A percentile compares a stretch with the other conserved stretches of the same genome.
Evolutionary conservation across 1,284 basidiomycete genomes (phyloP).

Genomic region (Athelia psychrophila): DNA sequence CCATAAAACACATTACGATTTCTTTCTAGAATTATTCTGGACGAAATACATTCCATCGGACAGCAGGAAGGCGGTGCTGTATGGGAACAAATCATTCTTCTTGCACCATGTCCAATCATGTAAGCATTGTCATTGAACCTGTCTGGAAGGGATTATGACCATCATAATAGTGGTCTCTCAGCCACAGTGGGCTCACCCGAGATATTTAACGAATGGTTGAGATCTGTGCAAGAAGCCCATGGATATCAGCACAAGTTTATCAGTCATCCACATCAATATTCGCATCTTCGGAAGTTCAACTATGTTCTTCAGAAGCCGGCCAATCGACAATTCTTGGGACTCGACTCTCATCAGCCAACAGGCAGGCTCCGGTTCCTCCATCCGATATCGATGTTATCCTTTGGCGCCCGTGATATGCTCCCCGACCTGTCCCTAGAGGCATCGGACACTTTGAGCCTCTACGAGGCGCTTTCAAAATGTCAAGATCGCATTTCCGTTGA

Average conservation of each 20-base stretch:
- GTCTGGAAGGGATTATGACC: background rate
- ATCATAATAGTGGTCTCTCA: conserved; percentile 51
- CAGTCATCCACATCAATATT: conserved; percentile 64
- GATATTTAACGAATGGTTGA: conserved; percentile 62
- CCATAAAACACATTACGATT: too few species aligned
- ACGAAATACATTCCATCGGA: conserved; percentile 72
- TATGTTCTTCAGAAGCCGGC: conserved; percentile 37
- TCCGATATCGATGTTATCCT: conserved; percentile 52
- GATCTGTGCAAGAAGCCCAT: conserved; percentile 55
- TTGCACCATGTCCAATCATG: conserved; percentile 70
- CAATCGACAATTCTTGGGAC: conserved; percentile 30
- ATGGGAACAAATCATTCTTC: conserved; percentile 67
- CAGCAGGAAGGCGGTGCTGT: conserved; percentile 65
- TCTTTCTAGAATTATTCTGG: conserved; percentile 58
- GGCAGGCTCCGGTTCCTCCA: conserved; percentile 52
- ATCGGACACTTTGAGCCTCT: conserved; percentile 50
- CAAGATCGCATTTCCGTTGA: conserved; percentile 19
- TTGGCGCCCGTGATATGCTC: conserved; percentile 49
- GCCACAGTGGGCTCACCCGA: conserved; percentile 68
- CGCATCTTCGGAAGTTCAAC: conserved; percentile 65
- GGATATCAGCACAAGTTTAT: conserved; percentile 57
- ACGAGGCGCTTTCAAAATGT: conserved; percentile 34
- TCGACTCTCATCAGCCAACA: conserved; percentile 33
- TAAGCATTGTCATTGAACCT: conserved; percentile 24
- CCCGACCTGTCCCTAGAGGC: conserved; percentile 62